These are phyloP conservation scores for Aureobasidium leucospermi DNA, from an alignment of 2,329 filamentous ascomycete species.

Conservation along the genomic window DNA sequence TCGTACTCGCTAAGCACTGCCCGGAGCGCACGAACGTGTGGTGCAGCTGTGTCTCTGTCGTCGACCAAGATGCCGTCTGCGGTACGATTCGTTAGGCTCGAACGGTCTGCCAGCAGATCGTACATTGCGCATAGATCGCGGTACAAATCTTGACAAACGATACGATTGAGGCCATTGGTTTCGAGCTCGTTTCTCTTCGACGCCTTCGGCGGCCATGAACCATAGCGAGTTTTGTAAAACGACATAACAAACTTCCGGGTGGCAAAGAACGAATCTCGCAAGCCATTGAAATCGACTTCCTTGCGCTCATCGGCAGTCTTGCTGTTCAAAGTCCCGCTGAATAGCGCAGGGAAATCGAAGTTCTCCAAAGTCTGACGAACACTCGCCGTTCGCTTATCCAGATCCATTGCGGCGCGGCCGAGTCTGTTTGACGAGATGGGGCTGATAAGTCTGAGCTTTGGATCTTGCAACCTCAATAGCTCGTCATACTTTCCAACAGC, in stretches of 20 bases:
- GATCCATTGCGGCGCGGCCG: slow-evolving; percentile 72
- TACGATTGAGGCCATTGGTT: slow-evolving; percentile 76
- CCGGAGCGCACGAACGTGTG: slow-evolving; percentile 63
- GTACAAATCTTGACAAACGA: slow-evolving; percentile 76
- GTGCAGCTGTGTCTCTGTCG: slow-evolving; percentile 46
- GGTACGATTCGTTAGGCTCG: slow-evolving; percentile 67
- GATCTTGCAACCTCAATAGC: slow-evolving; percentile 60
- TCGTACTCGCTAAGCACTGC: slow-evolving; percentile 83
- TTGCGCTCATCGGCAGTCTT: slow-evolving; percentile 70
- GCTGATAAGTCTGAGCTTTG: slow-evolving; percentile 64
- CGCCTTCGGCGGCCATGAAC: slow-evolving; percentile 82
- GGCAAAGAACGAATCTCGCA: slow-evolving; percentile 66
- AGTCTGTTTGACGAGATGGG: slow-evolving; percentile 67
- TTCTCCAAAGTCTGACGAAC: slow-evolving; percentile 69
- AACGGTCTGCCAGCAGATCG: slow-evolving; percentile 78
- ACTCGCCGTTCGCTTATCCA: slow-evolving; percentile 63
- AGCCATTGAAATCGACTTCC: slow-evolving; percentile 72
- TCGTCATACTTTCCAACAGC: slow-evolving; percentile 77
- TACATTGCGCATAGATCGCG: slow-evolving; percentile 80
- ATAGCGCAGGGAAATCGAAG: slow-evolving; percentile 87
- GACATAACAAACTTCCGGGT: slow-evolving; percentile 67
- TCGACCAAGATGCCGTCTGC: slow-evolving; percentile 59
- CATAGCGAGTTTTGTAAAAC: slow-evolving; percentile 62
- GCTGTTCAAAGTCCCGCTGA: slow-evolving; percentile 79
- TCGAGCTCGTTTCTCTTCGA: slow-evolving; percentile 88